Base-by-base conservation (phyloP, 139 green algal species). In the Astrephomene gubernaculifera region DNA sequence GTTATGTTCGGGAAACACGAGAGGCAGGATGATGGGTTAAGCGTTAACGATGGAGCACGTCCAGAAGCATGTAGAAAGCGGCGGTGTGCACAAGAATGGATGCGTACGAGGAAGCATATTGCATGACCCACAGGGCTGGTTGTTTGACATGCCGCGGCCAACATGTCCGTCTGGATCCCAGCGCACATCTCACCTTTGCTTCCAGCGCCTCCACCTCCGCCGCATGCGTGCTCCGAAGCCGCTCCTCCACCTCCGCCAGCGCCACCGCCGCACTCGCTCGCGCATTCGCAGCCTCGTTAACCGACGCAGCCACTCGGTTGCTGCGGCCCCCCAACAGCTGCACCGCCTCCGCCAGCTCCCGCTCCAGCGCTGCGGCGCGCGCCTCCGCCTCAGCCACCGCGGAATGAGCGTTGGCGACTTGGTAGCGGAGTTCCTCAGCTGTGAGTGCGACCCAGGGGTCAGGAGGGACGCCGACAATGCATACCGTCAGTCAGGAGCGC, bases 111-210 rank as follows among this genome's bases (percentile, higher is more conserved):
- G n/a, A n/a, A n/a, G n/a, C n/a, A n/a, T n/a, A n/a, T n/a, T n/a
- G n/a, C n/a, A n/a, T n/a, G n/a, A n/a, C n/a, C n/a, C n/a, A n/a
- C n/a, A n/a, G n/a, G n/a, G n/a, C n/a, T n/a, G n/a, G n/a, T n/a
- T n/a, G n/a, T n/a, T n/a, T n/a, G n/a, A n/a, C n/a, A n/a, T n/a
- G n/a, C n/a, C n/a, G n/a, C n/a, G n/a, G n/a, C n/a, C n/a, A n/a
- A n/a, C n/a, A n/a, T n/a, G n/a, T n/a, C n/a, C n/a, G n/a, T n/a
- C n/a, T n/a, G n/a, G n/a, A n/a, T n/a, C n/a, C n/a, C n/a, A n/a
- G n/a, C n/a, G n/a, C n/a, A n/a, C 65, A 45, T 41, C 43, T 22
- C 41, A 84, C 78, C 78, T 84, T 43, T 21, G 63, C 35, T 33
- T 65, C 61, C 61, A 84, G 64, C 31, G 1, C 41, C 43, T 31